Percentiles rank a stretch among this genome's conserved stretches.
These are phyloP conservation scores for Raffaelea arxii DNA, from an alignment of 2,329 filamentous ascomycete species.

Conservation along the genomic window DNA sequence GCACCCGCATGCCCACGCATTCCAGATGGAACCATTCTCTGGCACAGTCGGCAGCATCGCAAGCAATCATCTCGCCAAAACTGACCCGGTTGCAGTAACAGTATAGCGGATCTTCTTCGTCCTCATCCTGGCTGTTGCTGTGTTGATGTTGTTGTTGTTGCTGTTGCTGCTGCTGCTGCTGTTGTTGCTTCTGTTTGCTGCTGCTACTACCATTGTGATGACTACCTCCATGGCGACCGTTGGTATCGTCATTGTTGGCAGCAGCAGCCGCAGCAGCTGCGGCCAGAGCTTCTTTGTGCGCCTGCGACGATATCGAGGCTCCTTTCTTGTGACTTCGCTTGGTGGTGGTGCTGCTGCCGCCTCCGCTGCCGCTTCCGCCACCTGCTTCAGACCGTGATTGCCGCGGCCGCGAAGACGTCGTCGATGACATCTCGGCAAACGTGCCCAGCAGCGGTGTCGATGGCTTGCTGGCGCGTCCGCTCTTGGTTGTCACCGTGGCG, in stretches of 20 bases:
- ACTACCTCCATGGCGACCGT: neutral
- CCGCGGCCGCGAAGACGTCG: constrained; percentile 27
- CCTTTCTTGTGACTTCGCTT: constrained; percentile 54
- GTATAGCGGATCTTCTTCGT: constrained; percentile 62
- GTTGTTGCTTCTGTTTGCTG: constrained; percentile 4
- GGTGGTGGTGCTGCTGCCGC: constrained; percentile 16
- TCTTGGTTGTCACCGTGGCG: constrained; percentile 47
- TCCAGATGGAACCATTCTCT: constrained; percentile 78
- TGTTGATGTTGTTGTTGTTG: constrained; percentile 3
- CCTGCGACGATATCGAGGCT: constrained; percentile 22
- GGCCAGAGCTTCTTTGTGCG: no score
- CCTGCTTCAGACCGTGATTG: neutral
- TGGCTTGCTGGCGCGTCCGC: constrained; percentile 55
- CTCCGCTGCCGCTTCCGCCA: neutral
- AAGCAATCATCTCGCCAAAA: constrained; percentile 79
- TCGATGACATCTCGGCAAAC: constrained; percentile 44
- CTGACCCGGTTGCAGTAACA: constrained; percentile 74
- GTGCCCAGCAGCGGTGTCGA: constrained; percentile 52
- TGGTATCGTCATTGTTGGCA: neutral
- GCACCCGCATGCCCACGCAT: constrained; percentile 69
- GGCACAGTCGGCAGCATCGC: constrained; percentile 62
- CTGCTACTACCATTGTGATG: constrained; percentile 5
- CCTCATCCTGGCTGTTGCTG: constrained; percentile 41
- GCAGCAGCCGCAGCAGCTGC: constrained; percentile 2
- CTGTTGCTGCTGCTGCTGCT: constrained; percentile 8